Conservation (phyloP, 1,284 basidiomycete genomes). For the Ceratobasidium sp. region DNA sequence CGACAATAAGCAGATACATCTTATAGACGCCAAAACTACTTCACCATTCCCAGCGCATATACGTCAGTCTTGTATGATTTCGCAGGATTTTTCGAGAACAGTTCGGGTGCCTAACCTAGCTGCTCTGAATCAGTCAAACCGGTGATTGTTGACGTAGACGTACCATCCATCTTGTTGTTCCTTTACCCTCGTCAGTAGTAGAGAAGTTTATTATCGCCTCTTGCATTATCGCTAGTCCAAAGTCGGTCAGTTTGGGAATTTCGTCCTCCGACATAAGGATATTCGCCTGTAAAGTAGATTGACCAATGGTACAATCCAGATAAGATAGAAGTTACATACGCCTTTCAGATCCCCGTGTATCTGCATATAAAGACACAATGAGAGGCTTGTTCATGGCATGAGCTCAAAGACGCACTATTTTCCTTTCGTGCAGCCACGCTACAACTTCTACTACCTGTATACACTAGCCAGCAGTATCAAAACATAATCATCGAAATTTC, state of each 20-base stretch:
- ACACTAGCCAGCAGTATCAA: neutral
- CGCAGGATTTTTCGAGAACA: neutral
- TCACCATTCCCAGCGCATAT: conserved; percentile 8
- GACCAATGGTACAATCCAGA: neutral
- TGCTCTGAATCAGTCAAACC: neutral
- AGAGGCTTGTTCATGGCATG: neutral
- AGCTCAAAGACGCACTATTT: neutral
- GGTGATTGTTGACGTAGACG: no score
- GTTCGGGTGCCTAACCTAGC: neutral
- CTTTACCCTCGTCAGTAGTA: neutral
- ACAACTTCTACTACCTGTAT: neutral
- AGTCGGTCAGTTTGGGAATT: neutral
- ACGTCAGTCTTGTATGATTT: neutral
- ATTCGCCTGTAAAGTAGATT: neutral
- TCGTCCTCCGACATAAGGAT: neutral
- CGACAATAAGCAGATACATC: neutral
- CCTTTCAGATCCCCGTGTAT: conserved; percentile 18
- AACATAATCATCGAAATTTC: no score
- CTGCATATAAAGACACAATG: neutral
- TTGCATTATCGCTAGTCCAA: conserved; percentile 8
- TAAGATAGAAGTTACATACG: neutral
- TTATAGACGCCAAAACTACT: neutral
- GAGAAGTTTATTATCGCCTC: neutral
- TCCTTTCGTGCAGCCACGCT: neutral
- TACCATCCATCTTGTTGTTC: conserved; percentile 19